Evolutionary conservation across 352 stramenopile species (phyloP).

Genomic region (Globisporangium spinosum): DNA sequence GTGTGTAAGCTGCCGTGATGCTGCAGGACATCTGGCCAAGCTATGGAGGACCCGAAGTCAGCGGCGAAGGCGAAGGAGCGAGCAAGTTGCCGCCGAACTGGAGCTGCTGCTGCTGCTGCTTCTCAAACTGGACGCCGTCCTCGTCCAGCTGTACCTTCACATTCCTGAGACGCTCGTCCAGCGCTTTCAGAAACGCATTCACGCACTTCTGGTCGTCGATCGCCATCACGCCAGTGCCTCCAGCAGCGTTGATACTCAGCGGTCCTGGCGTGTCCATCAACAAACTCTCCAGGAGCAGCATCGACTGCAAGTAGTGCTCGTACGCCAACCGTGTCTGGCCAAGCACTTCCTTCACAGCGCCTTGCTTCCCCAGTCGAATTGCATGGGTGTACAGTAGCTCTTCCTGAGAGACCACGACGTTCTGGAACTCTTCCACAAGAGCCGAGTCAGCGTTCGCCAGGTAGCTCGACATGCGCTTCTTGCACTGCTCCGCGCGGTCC

Average conservation of each 20-base stretch:
- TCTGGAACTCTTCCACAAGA: conserved; percentile 14
- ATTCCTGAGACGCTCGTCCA: conserved; percentile 53
- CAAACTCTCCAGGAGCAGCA: conserved; percentile 61
- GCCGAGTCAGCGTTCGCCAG: conserved; percentile 17
- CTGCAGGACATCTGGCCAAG: background rate
- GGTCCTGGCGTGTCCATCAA: conserved; percentile 37
- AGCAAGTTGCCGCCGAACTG: conserved; percentile 1
- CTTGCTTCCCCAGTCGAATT: conserved; percentile 57
- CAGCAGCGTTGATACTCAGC: background rate
- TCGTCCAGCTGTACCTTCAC: conserved; percentile 33
- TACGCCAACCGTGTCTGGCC: conserved; percentile 50
- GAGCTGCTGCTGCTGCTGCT: conserved; percentile 1
- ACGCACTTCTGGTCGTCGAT: conserved; percentile 55
- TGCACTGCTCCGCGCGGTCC: conserved; percentile 62
- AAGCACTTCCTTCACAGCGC: conserved; percentile 65
- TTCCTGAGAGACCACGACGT: conserved; percentile 42
- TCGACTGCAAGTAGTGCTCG: conserved; percentile 56
- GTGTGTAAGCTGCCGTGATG: too few species aligned
- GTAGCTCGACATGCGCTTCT: conserved; percentile 38
- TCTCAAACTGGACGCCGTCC: background rate
- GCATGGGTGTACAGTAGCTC: conserved; percentile 64
- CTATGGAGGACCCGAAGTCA: conserved; percentile 6
- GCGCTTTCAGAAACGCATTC: conserved; percentile 38
- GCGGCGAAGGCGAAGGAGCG: background rate
- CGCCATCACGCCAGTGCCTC: conserved; percentile 18